Percentiles rank a stretch among this genome's conserved stretches.
These are phyloP conservation scores for Pelargonium cotyledonis DNA, from an alignment of 441 rosid genomes.

Conservation along the genomic window DNA sequence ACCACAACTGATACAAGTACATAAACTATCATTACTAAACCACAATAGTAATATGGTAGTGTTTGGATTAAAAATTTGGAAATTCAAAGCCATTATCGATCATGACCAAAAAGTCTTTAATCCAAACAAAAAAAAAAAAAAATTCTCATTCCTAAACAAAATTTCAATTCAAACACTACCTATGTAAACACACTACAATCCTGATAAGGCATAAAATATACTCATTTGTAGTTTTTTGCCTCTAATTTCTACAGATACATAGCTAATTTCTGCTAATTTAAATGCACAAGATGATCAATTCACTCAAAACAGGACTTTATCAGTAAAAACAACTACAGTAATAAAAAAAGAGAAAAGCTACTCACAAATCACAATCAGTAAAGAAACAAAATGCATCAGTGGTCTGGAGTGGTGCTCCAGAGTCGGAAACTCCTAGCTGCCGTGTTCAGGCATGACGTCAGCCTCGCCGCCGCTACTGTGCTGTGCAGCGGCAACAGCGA, in stretches of 20 bases:
- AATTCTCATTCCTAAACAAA: not conserved
- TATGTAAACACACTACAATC: not conserved
- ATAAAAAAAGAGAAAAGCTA: conserved; percentile 18
- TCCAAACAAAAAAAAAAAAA: too few relatives aligned
- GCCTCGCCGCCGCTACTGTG: conserved; percentile 64
- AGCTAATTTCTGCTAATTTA: not conserved
- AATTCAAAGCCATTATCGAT: too few relatives aligned
- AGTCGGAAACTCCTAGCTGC: conserved; percentile 65
- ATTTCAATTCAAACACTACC: too few relatives aligned
- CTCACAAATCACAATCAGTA: conserved; percentile 40
- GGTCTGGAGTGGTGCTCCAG: conserved; percentile 96
- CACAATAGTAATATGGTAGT: too few relatives aligned
- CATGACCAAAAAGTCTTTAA: too few relatives aligned
- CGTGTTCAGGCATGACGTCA: conserved; percentile 82
- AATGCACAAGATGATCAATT: not conserved
- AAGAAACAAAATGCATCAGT: conserved; percentile 42
- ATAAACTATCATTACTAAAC: too few relatives aligned
- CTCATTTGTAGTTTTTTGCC: not conserved
- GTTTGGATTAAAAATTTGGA: too few relatives aligned
- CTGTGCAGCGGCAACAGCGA: conserved; percentile 85
- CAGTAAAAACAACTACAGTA: not conserved
- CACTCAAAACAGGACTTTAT: not conserved
- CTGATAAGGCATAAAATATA: too few relatives aligned
- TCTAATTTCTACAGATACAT: not conserved
- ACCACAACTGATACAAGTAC: too few relatives aligned